A percentile compares a stretch with the other conserved stretches of the same genome.
These are phyloP conservation scores for Chaetomium strumarium DNA, from an alignment of 2,329 filamentous ascomycete species.

Conservation along the genomic window DNA sequence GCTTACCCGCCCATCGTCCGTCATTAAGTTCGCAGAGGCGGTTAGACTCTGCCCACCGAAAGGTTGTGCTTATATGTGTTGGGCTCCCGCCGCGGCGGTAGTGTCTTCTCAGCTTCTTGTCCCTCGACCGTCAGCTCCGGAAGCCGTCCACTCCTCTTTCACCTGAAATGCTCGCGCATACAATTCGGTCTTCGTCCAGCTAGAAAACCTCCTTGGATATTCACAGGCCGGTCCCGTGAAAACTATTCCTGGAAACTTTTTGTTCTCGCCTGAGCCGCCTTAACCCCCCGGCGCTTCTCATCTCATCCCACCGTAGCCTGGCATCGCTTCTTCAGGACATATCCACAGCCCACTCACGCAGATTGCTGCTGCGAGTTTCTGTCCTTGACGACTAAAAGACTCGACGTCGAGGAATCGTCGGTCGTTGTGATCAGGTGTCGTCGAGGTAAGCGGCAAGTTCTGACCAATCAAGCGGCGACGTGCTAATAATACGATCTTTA, in stretches of 20 bases:
- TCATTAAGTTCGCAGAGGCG: background rate
- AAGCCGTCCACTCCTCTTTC: background rate
- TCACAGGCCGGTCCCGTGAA: slow-evolving; percentile 16
- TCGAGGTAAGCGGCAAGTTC: slow-evolving; percentile 21
- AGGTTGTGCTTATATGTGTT: slow-evolving; percentile 1
- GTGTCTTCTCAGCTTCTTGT: background rate
- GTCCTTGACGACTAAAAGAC: slow-evolving; percentile 7
- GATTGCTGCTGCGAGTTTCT: background rate
- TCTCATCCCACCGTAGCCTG: too few relatives aligned
- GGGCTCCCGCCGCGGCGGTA: background rate
- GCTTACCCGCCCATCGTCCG: slow-evolving; percentile 12
- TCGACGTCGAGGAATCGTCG: slow-evolving; percentile 1
- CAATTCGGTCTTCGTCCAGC: too few relatives aligned
- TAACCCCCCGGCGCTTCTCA: too few relatives aligned
- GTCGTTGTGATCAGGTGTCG: slow-evolving; percentile 8
- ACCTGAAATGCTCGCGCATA: too few relatives aligned
- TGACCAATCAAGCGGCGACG: slow-evolving; percentile 24
- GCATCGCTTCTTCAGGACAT: background rate
- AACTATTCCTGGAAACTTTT: background rate
- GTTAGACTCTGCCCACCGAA: background rate
- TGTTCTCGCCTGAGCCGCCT: background rate
- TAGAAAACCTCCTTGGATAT: background rate
- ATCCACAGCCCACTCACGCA: background rate
- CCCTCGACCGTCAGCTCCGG: background rate
- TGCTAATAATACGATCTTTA: slow-evolving; percentile 29